Evolutionary conservation across 257 asterid genomes (phyloP), one percentile per base, ranked within the genome.

Genomic region (Penstemon davidsonii): DNA sequence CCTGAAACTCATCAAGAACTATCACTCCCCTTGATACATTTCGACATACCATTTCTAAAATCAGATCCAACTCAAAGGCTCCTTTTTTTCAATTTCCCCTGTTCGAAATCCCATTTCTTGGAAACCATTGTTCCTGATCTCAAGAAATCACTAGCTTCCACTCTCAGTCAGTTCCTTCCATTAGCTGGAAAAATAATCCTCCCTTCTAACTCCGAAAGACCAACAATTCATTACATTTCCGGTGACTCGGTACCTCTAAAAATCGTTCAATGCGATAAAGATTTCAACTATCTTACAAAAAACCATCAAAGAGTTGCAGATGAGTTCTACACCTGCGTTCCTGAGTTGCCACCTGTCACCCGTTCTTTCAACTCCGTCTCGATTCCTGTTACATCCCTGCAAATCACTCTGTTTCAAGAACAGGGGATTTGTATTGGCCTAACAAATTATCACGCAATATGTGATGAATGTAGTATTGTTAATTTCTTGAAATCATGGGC

Each of bases 221-320:
- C 13, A 33, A 53, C 51, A 25, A 12, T 43, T 62, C 52, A 36
- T 9, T 62, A 62, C 12, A 13, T 3, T 4, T 3, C 3, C 1
- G 67, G 67, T 9, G 67, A 62, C 44, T 43, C 55, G 1, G 67
- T 62, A 13, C 37, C 55, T 3, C 51, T 62, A 37, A 62, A 53
- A 42, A n/a, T 62, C 9, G 67, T 53, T 1, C 40, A 62, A 8
- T 62, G 54, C 39, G 44, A 33, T 8, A 33, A 13, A 13, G 67
- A 62, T 62, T 62, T 62, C 13, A 6, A 10, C 8, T 4, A 18
- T 40, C 39, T 62, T 53, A 44, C 55, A 1, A 33, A 13, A 6
- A 15, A 62, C 12, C 41, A 8, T 44, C 51, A 39, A 46, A 43
- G 67, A 47, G 15, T 42, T 4, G 67, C 67, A 18, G 67, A 62